Evolutionary conservation across 2,329 filamentous ascomycete genomes (phyloP).

Genomic region (Lecanicillium sp.): DNA sequence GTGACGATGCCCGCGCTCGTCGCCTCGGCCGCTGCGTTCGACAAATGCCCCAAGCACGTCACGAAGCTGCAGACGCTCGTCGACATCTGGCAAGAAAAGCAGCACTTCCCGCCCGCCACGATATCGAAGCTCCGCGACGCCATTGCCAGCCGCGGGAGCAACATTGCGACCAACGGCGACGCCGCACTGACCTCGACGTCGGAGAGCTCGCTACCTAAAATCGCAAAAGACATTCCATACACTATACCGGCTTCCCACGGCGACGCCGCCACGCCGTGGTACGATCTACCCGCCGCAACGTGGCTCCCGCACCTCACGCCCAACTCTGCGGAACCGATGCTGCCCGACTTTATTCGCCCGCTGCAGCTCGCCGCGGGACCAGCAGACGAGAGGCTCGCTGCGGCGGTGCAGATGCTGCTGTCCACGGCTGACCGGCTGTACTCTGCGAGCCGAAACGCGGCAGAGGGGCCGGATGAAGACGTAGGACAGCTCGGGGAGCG

Average conservation of each 20-base stretch:
- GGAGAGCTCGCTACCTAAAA: slow-evolving; percentile 13
- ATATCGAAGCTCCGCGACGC: slow-evolving; percentile 53
- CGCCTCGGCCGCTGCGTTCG: slow-evolving; percentile 47
- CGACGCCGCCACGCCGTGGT: slow-evolving; percentile 64
- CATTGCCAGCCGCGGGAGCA: slow-evolving; percentile 28
- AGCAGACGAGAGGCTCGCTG: slow-evolving; percentile 56
- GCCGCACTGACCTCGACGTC: slow-evolving; percentile 18
- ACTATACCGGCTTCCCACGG: slow-evolving; percentile 71
- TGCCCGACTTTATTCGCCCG: slow-evolving; percentile 61
- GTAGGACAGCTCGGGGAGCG: slow-evolving; percentile 70
- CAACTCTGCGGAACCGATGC: slow-evolving; percentile 68
- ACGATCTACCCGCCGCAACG: slow-evolving; percentile 75
- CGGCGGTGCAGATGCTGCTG: slow-evolving; percentile 63
- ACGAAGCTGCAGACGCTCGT: slow-evolving; percentile 58
- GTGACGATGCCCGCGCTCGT: slow-evolving; percentile 55
- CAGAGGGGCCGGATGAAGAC: slow-evolving; percentile 44
- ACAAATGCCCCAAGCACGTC: slow-evolving; percentile 57
- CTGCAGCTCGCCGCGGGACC: slow-evolving; percentile 62
- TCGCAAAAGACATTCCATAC: slow-evolving; percentile 54
- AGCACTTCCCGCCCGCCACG: slow-evolving; percentile 49
- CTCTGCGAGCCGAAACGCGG: slow-evolving; percentile 31
- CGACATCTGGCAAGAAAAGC: slow-evolving; percentile 60
- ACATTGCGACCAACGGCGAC: slow-evolving; percentile 7
- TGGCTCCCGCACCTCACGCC: slow-evolving; percentile 73
- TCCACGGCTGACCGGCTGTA: slow-evolving; percentile 64